Base-by-base conservation (phyloP, 768 basidiomycete species). In the Clitopilus passeckerianus region DNA sequence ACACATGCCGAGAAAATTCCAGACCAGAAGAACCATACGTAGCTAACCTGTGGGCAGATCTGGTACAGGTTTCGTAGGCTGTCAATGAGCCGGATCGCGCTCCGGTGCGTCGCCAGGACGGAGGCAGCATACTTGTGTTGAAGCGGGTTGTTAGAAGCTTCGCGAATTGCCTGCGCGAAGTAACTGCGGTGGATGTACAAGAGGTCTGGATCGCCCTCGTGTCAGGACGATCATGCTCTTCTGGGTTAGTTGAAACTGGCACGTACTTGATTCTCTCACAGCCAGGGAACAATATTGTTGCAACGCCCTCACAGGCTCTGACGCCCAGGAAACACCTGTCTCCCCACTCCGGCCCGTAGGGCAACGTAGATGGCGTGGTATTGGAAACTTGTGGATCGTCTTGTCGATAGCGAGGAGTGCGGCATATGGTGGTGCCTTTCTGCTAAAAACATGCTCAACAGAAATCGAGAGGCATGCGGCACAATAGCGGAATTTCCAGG, bases 1-100 rank as follows among this genome's bases (percentile, higher is more conserved):
- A 83, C 82, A 57, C 80, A 80, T 16, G 82, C 72, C 2, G 80
- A 78, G 60, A 80, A 82, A 50, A 79, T 66, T 0, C 71, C 71
- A 0, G 80, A 77, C 82, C 83, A 84, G 66, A 82, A 82, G 63
- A 75, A 80, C 80, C 82, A 83, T 8, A 71, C 66, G 37, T 68
- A 64, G 23, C 73, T 65, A 6, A 72, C 66, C 2, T 71, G 63
- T 10, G 74, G 75, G 64, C 79, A 75, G 22, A 71, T 66, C 6
- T 58, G 58, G 55, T 75, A 78, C 30, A 83, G 58, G 12, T 70
- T 70, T 53, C 67, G 66, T 54, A 82, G 65, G 54, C 74, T 72
- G 10, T 73, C 68, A 46, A 81, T 75, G n/a, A 81, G 61, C 34
- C 74, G 65, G 53, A 74, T 72, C 1, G 81, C 78, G 58, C 79